Base-by-base conservation (phyloP, 805 yeast genomes). In the Teunomyces stri region DNA sequence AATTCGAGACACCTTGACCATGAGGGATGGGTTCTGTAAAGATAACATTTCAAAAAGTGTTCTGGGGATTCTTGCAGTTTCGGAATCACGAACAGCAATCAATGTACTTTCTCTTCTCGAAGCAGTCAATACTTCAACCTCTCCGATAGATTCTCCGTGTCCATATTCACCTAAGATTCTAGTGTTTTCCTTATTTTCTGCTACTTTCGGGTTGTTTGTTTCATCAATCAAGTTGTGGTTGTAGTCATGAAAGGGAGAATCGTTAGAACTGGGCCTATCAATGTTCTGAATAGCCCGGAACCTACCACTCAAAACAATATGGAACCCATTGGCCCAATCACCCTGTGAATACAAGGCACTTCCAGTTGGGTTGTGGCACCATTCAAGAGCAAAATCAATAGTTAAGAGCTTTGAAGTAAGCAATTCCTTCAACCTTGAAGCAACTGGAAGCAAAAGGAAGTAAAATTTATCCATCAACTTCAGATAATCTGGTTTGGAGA, bases 131-230 rank as follows among this genome's bases (percentile, higher is more conserved):
- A 92, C 97, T 64, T 92, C 99, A 6, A 94, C 85, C 65, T 92
- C 98, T 3, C 98, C 99, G 50, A 94, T 79, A 35, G 96, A 87
- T 56, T 89, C 95, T 5, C 97, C 97, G 63, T 90, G 96, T 1
- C 97, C 96, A 58, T 82, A 84, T 61, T 92, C 99, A 2, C 86
- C 87, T 12, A 84, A 55, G 1, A 82, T 69, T 30, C 64, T 69
- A 30, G 58, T 56, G 11, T 65, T 64, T 1, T 58, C 64, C 13
- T 52, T 51, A 11, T 55, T 36, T 21, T 44, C 36, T 7, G 42
- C 30, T 12, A 37, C 43, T 4, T 46, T 42, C 5, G 45, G 46
- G 16, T 28, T 42, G 15, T 48, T 44, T 11, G 48, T 28, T 36
- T 60, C 64, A 22, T 62, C 69, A 33, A 60, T 58, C 15, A 61